A percentile compares a stretch with the other conserved stretches of the same genome.
Evolutionary conservation across 1,284 basidiomycete genomes (phyloP).

Genomic region (Papiliotrema flavescens): DNA sequence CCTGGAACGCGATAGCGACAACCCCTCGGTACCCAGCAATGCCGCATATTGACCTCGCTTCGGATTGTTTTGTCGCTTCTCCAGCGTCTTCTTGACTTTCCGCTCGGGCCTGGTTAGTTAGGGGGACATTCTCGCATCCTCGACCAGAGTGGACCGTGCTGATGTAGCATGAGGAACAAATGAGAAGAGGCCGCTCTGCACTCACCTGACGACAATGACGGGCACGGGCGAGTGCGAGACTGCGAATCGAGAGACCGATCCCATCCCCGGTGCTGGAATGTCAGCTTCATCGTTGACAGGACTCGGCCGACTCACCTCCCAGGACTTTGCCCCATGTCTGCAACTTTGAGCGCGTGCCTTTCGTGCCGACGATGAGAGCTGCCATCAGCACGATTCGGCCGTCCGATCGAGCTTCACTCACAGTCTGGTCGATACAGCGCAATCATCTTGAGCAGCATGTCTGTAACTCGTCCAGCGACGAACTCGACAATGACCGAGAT

Average conservation of each 20-base stretch:
- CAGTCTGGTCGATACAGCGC: constrained; percentile 91
- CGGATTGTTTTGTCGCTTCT: constrained; percentile 76
- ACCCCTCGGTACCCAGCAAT: constrained; percentile 40
- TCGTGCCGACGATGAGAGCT: constrained; percentile 84
- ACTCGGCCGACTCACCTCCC: constrained; percentile 41
- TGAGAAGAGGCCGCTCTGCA: neutral
- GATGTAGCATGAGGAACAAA: neutral
- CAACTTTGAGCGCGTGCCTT: constrained; percentile 64
- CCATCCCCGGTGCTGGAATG: constrained; percentile 53
- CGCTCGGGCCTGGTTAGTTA: constrained; percentile 63
- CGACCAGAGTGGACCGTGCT: too few relatives aligned
- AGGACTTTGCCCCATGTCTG: constrained; percentile 59
- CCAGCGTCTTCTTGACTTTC: constrained; percentile 75
- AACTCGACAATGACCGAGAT: constrained; percentile 92
- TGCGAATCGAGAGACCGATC: constrained; percentile 61
- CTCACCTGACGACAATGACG: constrained; percentile 73
- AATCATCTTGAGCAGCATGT: constrained; percentile 86
- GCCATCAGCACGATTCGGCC: constrained; percentile 1
- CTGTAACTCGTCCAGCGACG: constrained; percentile 82
- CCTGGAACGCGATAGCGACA: constrained; percentile 35
- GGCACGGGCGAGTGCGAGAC: constrained; percentile 86
- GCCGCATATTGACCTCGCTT: constrained; percentile 69
- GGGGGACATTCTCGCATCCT: too few relatives aligned
- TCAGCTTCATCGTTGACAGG: constrained; percentile 10
- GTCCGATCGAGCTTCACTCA: constrained; percentile 18